Evolutionary conservation across 768 basidiomycete species (phyloP).

Genomic region (Mycena epipterygia): DNA sequence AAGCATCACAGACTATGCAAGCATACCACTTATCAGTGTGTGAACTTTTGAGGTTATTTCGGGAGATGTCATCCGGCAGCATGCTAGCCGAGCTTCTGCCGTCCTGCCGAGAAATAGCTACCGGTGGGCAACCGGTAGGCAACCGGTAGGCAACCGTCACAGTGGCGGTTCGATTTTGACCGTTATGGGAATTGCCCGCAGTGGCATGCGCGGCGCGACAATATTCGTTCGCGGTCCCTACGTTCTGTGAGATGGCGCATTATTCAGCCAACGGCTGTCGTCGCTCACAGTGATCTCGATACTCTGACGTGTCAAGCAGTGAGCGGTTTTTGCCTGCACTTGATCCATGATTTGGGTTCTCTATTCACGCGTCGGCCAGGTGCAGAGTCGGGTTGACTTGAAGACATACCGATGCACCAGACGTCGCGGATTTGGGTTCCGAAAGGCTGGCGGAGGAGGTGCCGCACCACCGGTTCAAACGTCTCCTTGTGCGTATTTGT

Average conservation of each 20-base stretch:
- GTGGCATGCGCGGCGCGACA: slow-evolving; percentile 21
- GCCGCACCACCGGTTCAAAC: slow-evolving; percentile 1
- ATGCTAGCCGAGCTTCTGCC: too few relatives aligned
- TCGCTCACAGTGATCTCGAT: slow-evolving; percentile 10
- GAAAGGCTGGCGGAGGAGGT: slow-evolving; percentile 2
- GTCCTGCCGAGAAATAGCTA: too few relatives aligned
- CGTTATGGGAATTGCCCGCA: too few relatives aligned
- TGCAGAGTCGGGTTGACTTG: background rate
- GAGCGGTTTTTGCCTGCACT: slow-evolving; percentile 16
- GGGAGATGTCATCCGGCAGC: too few relatives aligned
- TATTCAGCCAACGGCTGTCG: background rate
- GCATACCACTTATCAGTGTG: too few relatives aligned
- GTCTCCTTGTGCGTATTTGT: slow-evolving; percentile 24
- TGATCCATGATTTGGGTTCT: slow-evolving; percentile 27
- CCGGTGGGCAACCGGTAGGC: too few relatives aligned
- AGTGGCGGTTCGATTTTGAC: too few relatives aligned
- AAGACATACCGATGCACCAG: slow-evolving; percentile 27
- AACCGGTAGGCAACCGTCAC: too few relatives aligned
- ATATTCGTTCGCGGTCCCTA: slow-evolving; percentile 26
- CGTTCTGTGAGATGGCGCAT: background rate
- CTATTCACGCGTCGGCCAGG: background rate
- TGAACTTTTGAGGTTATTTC: too few relatives aligned
- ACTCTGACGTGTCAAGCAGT: slow-evolving; percentile 10
- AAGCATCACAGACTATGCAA: too few relatives aligned
- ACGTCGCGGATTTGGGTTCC: slow-evolving; percentile 3